Evolutionary conservation across 2,329 filamentous ascomycete genomes (phyloP), one percentile per base, ranked within the genome.

Genomic region (Penicillium sp.): DNA sequence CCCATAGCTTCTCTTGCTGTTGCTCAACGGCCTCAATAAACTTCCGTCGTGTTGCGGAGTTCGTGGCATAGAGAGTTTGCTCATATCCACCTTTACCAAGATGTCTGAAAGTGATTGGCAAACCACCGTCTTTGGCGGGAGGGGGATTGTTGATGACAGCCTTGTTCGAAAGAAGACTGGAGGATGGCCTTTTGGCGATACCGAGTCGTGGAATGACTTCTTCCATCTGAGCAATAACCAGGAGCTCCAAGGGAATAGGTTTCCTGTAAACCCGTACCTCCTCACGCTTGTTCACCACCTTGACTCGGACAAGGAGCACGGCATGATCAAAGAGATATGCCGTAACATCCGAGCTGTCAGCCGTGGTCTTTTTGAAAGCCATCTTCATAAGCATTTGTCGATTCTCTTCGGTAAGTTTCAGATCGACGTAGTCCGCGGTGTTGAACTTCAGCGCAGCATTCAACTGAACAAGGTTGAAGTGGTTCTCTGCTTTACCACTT

Each of bases 281-380:
- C 72, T 99, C 94, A 42, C 85, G 85, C 78, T 97, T 97, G 72
- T 94, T 96, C 55, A 90, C 89, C 56, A 89, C 88, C 78, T 97
- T 99, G 61, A 92, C 88, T 49, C 92, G 85, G 61, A 97, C 94
- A 39, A 99, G 82, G 34, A 99, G 81, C 49, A 99, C 88, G 3
- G 94, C 93, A 71, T 99, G 94, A 68, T 99, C 94, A 70, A 99
- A 97, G 22, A 99, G 82, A 77, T 95, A 99, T 14, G 91, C 92
- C 18, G 92, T 94, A 43, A 99, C 93, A 66, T 97, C 93, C 1
- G 89, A 86, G 44, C 86, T 88, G 70, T 97, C 92, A 0, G 90
- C 92, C 0, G 92, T 89, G 4, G 87, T 86, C 79, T 97, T 97
- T 80, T 96, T 97, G 74, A 99, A 84, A 58, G 87, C 87, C 67